Conservation (phyloP, 495 filamentous ascomycete genomes). For the Daldinia bambusicola region DNA sequence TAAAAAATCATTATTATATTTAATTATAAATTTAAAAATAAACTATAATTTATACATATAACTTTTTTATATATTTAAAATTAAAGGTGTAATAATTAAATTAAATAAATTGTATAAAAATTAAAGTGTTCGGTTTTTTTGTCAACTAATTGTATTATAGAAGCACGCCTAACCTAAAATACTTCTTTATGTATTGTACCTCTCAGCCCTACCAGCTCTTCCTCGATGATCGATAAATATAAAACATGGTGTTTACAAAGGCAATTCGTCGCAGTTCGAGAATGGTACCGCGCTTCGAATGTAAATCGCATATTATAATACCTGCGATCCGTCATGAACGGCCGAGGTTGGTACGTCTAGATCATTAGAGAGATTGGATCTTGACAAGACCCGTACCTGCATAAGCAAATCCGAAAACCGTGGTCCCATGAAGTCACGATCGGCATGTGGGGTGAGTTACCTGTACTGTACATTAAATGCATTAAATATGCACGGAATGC, state of each 20-base stretch:
- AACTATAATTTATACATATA: too few relatives aligned
- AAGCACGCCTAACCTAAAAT: conserved; percentile 4
- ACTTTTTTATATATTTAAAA: too few relatives aligned
- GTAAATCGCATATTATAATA: background rate
- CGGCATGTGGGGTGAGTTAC: background rate
- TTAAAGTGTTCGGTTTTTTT: too few relatives aligned
- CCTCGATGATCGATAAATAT: background rate
- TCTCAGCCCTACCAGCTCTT: background rate
- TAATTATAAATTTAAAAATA: too few relatives aligned
- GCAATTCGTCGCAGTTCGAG: background rate
- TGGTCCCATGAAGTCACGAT: background rate
- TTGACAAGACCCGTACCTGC: conserved; percentile 28
- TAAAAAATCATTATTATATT: too few relatives aligned
- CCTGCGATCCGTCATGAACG: background rate
- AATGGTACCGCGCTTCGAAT: background rate
- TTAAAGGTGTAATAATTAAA: too few relatives aligned
- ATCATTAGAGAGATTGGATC: background rate
- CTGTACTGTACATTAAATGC: too few relatives aligned
- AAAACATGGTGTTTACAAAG: background rate
- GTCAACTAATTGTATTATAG: too few relatives aligned
- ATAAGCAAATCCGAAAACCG: conserved; percentile 20
- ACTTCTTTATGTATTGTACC: background rate
- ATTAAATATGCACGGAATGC: too few relatives aligned
- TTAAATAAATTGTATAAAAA: too few relatives aligned
- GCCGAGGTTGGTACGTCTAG: background rate